Conservation (phyloP, 257 asterid genomes). For the Nicotiana undulata region DNA sequence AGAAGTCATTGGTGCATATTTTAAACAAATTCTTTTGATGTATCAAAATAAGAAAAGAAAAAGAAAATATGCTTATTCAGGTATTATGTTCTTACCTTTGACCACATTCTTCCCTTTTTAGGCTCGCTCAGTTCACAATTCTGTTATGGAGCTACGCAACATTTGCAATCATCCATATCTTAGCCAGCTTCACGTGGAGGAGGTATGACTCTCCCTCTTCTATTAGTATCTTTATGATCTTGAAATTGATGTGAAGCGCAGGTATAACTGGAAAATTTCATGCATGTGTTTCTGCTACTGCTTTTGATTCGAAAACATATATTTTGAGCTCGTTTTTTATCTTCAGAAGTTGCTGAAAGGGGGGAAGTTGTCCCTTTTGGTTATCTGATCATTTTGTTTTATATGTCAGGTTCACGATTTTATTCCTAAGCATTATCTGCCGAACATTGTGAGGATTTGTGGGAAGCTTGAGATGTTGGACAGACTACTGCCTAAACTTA, state of each 20-base stretch:
- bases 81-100: not conserved
- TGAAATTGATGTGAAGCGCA: not conserved
- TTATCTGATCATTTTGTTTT: not conserved
- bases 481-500: slow-evolving; percentile 84
- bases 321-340: not conserved
- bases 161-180: slow-evolving; percentile 99
- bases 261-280: not conserved
- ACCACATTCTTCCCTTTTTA: slow-evolving; percentile 17
- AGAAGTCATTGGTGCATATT: not conserved
- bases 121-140: slow-evolving; percentile 96
- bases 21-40: not conserved
- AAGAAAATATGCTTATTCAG: not conserved
- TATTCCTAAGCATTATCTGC: slow-evolving; percentile 90
- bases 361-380: not conserved
- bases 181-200: slow-evolving; percentile 97
- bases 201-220: slow-evolving; percentile 37
- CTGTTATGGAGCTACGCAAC: slow-evolving; percentile 98
- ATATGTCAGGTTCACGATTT: slow-evolving; percentile 66
- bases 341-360: not conserved
- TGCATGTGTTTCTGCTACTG: not conserved
- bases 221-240: not conserved
- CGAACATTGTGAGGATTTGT: slow-evolving; percentile 75
- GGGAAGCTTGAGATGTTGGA: slow-evolving; percentile 99
- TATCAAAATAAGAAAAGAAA: not conserved
- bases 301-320: not conserved